Evolutionary conservation across 768 basidiomycete species (phyloP).

Genomic region (Russula foetens): DNA sequence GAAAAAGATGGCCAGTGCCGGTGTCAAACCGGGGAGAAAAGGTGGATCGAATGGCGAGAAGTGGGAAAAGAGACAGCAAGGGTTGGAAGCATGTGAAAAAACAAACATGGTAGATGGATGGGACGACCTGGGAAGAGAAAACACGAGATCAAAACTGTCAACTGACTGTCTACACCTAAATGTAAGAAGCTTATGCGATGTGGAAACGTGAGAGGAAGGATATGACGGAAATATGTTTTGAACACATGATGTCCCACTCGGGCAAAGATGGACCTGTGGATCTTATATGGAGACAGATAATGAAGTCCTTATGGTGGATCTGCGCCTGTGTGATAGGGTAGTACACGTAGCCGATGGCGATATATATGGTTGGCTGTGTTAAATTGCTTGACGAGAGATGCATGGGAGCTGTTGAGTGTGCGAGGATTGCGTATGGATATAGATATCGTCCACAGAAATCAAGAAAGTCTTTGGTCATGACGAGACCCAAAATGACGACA

Average conservation of each 20-base stretch:
- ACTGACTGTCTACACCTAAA: background rate
- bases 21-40: background rate
- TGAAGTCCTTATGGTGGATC: slow-evolving; percentile 3
- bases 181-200: background rate
- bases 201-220: background rate
- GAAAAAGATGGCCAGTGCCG: background rate
- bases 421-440: background rate
- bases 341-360: slow-evolving; percentile 10
- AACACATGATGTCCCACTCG: background rate
- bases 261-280: background rate
- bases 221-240: background rate
- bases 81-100: background rate
- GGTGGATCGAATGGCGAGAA: background rate
- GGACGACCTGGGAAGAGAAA: background rate
- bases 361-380: slow-evolving; percentile 8
- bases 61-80: background rate
- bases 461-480: background rate
- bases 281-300: slow-evolving; percentile 11
- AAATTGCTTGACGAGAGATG: slow-evolving; percentile 4
- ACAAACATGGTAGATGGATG: background rate
- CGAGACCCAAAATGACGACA: background rate
- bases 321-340: slow-evolving; percentile 6
- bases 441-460: background rate
- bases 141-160: background rate
- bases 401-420: background rate